Evolutionary conservation across 352 stramenopile species (phyloP), one percentile per base, ranked within the genome.

Genomic region (Plasmopara halstedii): DNA sequence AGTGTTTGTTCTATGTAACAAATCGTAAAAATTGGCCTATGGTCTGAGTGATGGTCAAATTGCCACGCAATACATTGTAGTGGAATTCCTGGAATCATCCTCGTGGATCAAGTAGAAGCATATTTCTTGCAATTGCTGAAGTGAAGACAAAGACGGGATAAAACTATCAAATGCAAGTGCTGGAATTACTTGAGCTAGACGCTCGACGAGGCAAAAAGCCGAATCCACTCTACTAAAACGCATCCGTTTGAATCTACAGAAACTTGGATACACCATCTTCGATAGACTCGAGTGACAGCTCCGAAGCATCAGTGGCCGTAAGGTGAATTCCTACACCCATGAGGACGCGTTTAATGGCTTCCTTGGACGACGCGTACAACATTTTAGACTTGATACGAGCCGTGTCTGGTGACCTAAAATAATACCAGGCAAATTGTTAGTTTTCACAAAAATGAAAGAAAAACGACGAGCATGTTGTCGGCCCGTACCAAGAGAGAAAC

Each of bases 321-420:
- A 98, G 82, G 67, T 97, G 85, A 58, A 97, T 97, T 42, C 87
- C 89, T 55, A 98, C 88, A 25, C 94, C 94, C 69, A 89, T 80
- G n/a, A 98, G 70, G 38, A 93, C 87, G 57, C 73, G 76, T 75
- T 97, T 97, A 62, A 97, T 83, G 36, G 86, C 73, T 65, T 97
- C 91, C 74, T 98, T 98, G 20, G 85, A 97, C 15, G 85, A 88
- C 45, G 83, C 81, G 77, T 97, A 98, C 27, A 97, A 53, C 94
- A 98, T 98, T 76, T 98, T 98, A 43, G 73, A 77, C 73, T 96
- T 95, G 43, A 98, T 82, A 13, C 66, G 72, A 2, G 88, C 83
- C 42, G 81, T 96, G 66, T 98, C 94, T 17, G 94, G 94, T 48
- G 91, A 97, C 76, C 76, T 87, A 31, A 7, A 10, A 35, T 50